Evolutionary conservation across 176 grass and related monocot species (phyloP).

Genomic region (barley (Hordeum vulgare)): MorexV3_pseudomolecules_assembly NC_058524.1:73261452-73261951

Average conservation of each 20-base stretch:
- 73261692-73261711: neutral
- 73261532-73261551: neutral
- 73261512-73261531: neutral
- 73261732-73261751: neutral
- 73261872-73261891: neutral
- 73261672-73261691: conserved; percentile 6
- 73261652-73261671: neutral
- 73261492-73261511: neutral
- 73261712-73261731: neutral
- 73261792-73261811: conserved; percentile 37
- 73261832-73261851: conserved; percentile 50
- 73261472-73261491: neutral
- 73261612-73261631: neutral
- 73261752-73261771: neutral
- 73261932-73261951: neutral
- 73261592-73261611: neutral
- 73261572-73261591: neutral
- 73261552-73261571: neutral
- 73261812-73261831: conserved; percentile 18
- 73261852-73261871: conserved; percentile 3
- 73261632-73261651: neutral
- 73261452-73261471: neutral
- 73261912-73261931: neutral
- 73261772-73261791: neutral
- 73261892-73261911: neutral